These are phyloP conservation scores for Ilex asprella DNA, from an alignment of 257 asterid species.

Conservation along the genomic window DNA sequence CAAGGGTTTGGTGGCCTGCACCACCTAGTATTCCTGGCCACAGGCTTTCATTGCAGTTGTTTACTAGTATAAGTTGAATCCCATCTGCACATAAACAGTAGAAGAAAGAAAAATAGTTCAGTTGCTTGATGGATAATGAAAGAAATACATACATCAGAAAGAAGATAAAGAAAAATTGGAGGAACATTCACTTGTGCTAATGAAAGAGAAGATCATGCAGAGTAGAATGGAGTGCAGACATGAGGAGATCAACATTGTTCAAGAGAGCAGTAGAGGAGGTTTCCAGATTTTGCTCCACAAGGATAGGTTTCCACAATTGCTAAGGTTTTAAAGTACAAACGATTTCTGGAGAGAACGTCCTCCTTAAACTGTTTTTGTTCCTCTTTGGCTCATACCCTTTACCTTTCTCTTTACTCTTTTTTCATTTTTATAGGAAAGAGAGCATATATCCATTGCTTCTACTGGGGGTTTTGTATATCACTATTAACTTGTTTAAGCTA, in stretches of 20 bases:
- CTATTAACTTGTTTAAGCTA: not conserved
- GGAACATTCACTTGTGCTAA: not conserved
- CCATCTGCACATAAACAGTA: not conserved
- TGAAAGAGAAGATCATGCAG: not conserved
- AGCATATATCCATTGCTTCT: constrained; percentile 59
- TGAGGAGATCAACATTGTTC: not conserved
- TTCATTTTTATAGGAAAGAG: constrained; percentile 15
- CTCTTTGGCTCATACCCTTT: constrained; percentile 15
- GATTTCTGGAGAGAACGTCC: not conserved
- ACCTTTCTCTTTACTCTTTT: constrained; percentile 13
- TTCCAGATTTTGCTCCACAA: not conserved
- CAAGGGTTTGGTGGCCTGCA: not conserved
- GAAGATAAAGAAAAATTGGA: not conserved
- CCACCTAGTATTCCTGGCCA: not conserved
- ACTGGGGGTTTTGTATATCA: constrained; percentile 22
- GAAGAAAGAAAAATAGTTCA: not conserved
- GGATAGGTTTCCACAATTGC: not conserved
- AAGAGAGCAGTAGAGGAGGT: not conserved
- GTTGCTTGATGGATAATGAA: not conserved
- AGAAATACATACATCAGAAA: not conserved
- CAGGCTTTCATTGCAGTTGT: not conserved
- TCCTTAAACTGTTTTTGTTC: not conserved
- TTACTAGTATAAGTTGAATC: not conserved
- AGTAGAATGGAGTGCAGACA: not conserved
- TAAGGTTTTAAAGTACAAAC: not conserved